Base-by-base conservation (phyloP, 73 alveolate species). In the Durusdinium trenchii region DNA sequence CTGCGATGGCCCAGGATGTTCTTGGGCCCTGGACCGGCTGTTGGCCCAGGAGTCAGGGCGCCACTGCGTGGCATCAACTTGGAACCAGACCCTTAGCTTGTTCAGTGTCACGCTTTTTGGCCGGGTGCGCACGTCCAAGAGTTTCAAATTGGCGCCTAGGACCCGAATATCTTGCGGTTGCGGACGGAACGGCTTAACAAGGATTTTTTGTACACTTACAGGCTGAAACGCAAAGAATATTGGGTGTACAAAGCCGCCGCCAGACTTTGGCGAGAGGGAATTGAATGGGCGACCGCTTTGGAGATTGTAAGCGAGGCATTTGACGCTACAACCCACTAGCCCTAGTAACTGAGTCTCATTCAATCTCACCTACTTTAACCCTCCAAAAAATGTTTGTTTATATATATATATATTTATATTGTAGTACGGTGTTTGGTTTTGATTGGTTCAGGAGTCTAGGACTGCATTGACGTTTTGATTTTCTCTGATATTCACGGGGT, bases 11-110 rank as follows among this genome's bases (percentile, higher is more conserved):
- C 30, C 87, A 81, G 92, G 76, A 2, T 52, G 57, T 12, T 42
- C 40, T 57, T 38, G 38, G 94, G 42, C 26, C 92, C 92, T 5
- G 92, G 92, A 2, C 92, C 92, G 2, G 54, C 92, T 45, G 92
- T 81, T 81, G 92, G 92, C 16, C 48, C 36, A 3, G 87, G 87
- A 4, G 35, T 48, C 18, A 48, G 47, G 42, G 54, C 23, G 50
- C 94, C 94, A 14, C 43, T 23, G 10, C 54, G 32, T 2, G 94
- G 94, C 28, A 40, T 6, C 40, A 51, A 51, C 62, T 40, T 50
- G 14, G 78, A 81, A 26, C 92, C 64, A 2, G 92, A 43, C 47
- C 2, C 92, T 48, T 81, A 26, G n/a, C n/a, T n/a, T n/a, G n/a
- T n/a, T n/a, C n/a, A n/a, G n/a, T n/a, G n/a, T n/a, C 69, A 57